Percentiles rank a stretch among this genome's conserved stretches.
Conservation (phyloP, 2,329 filamentous ascomycete species). For the Colletotrichum liriopes region DNA sequence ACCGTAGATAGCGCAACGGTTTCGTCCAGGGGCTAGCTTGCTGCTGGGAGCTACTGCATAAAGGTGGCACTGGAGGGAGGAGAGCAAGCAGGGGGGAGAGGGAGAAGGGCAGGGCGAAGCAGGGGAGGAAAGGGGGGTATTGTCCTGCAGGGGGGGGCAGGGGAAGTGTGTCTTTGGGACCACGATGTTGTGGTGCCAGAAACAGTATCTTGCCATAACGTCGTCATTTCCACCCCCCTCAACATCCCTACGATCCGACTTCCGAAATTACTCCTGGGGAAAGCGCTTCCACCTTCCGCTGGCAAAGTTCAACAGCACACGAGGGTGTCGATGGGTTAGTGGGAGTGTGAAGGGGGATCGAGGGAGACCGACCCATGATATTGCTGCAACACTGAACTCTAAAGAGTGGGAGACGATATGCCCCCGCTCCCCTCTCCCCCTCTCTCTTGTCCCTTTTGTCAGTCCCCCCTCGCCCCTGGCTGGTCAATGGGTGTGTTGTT, state of each 20-base stretch:
- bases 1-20: conserved; percentile 3
- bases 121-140: background rate
- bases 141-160: conserved; percentile 24
- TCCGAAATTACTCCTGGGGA: conserved; percentile 38
- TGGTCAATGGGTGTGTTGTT: background rate
- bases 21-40: conserved; percentile 10
- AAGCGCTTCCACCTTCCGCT: conserved; percentile 38
- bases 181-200: conserved; percentile 19
- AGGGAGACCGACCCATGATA: conserved; percentile 12
- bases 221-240: conserved; percentile 27
- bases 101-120: background rate
- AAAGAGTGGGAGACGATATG: conserved; percentile 35
- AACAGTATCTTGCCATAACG: conserved; percentile 21
- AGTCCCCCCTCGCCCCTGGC: background rate
- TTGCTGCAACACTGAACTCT: conserved; percentile 37
- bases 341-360: background rate
- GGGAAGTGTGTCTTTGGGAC: conserved; percentile 14
- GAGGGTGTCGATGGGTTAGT: background rate
- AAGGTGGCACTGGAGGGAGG: conserved; percentile 12
- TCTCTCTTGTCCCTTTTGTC: background rate
- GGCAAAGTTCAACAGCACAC: conserved; percentile 5
- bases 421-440: background rate
- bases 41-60: conserved; percentile 24
- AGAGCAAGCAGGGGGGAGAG: background rate
- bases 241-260: conserved; percentile 31